Evolutionary conservation across 164 flowering plant species (phyloP), one percentile per base, ranked within the genome.

Genomic region (Warburgia ugandensis): DNA sequence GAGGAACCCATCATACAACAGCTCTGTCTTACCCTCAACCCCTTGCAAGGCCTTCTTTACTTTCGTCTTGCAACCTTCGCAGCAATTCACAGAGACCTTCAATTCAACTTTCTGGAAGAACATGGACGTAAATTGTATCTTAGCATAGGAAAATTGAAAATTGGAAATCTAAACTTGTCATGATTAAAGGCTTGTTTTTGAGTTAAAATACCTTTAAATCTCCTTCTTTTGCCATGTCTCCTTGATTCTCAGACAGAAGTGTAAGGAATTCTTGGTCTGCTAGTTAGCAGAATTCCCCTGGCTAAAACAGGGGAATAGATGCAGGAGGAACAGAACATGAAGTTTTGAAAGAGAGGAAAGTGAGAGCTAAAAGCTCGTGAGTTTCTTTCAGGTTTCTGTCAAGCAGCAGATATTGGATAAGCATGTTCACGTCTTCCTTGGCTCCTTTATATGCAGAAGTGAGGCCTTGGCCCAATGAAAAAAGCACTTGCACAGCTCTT

Each of bases 21-120:
- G 12, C 12, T 23, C 4, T 8, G 23, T 14, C 32, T 31, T 25
- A 79, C 85, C 85, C 48, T 75, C 78, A 47, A 79, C 45, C 16
- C 67, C 54, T 38, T 47, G 78, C 33, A 79, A 38, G 29, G 61
- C 55, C 64, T 79, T 79, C 72, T 73, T 79, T 36, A 79, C 81
- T 62, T 77, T 77, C 54, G 41, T 68, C 71, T 71, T 73, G 68
- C 85, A 79, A 39, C 81, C 85, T 17, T 79, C 81, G 32, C 84
- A 78, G 63, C 84, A 79, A 58, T 58, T 59, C 26, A 74, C 68
- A 9, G 62, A 63, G 19, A 79, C 84, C 63, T 70, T 79, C 67
- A 79, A 41, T 36, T 79, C 81, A 49, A 76, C 57, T 64, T 63
- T 69, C 84, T 79, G 81, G 42, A 63, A 59, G 11, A 58, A 51